phyloP scores from a whole-genome alignment of 2,329 filamentous ascomycete genomes.

The Penicillium sumatraense region DNA sequence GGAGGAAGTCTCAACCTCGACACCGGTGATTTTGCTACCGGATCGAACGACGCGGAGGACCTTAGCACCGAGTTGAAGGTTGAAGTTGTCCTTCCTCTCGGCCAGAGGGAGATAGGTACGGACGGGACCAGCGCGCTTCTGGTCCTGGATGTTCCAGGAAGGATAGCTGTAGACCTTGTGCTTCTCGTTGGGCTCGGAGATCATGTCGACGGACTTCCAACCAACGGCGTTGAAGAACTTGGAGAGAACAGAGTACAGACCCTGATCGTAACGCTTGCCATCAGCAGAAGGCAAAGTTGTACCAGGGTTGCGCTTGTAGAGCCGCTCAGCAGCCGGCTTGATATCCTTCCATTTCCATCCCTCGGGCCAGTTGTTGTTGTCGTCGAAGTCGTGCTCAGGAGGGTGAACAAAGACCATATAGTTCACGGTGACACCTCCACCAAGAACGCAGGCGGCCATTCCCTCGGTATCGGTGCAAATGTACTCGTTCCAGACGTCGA shows the following conservation, averaged over 20 bases:
- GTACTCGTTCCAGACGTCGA: slow-evolving; percentile 25
- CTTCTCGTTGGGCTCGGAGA: slow-evolving; percentile 65
- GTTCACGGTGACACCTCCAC: slow-evolving; percentile 35
- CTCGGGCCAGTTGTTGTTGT: slow-evolving; percentile 71
- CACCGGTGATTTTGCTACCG: slow-evolving; percentile 65
- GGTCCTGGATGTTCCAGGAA: slow-evolving; percentile 69
- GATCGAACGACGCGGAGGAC: slow-evolving; percentile 70
- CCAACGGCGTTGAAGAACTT: slow-evolving; percentile 63
- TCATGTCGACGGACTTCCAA: slow-evolving; percentile 67
- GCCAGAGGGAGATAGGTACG: slow-evolving; percentile 72
- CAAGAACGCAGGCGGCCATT: slow-evolving; percentile 31
- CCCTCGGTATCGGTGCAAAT: slow-evolving; percentile 28
- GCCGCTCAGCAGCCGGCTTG: slow-evolving; percentile 60
- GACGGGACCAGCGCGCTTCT: slow-evolving; percentile 71
- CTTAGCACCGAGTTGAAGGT: slow-evolving; percentile 67
- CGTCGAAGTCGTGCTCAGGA: slow-evolving; percentile 69
- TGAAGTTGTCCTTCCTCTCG: slow-evolving; percentile 65
- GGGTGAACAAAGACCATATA: slow-evolving; percentile 44
- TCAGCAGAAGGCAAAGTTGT: slow-evolving; percentile 70
- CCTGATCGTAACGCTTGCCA: slow-evolving; percentile 68
- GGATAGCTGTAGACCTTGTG: slow-evolving; percentile 67
- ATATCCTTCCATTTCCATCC: slow-evolving; percentile 73
- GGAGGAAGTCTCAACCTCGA: slow-evolving; percentile 29
- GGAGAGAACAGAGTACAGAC: slow-evolving; percentile 67
- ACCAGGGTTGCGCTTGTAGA: slow-evolving; percentile 73